Evolutionary conservation across 139 green algal species (phyloP).

Genomic region (Ettlia oleoabundans): DNA sequence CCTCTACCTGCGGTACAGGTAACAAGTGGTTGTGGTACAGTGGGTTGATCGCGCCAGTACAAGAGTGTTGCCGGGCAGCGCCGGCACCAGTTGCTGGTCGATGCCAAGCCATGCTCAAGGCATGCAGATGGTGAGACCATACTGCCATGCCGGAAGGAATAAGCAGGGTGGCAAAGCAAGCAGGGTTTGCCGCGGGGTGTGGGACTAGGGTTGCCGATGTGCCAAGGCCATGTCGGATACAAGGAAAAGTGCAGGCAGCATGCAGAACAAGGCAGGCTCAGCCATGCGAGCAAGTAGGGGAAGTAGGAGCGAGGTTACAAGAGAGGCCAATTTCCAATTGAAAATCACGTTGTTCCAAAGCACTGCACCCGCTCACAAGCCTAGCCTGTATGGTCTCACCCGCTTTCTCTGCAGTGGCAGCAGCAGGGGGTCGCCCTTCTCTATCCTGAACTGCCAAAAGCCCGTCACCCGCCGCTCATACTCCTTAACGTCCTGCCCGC

Average conservation of each 20-base stretch:
- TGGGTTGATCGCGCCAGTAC: too few relatives aligned
- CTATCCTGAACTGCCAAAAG: constrained; percentile 60
- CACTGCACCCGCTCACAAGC: neutral
- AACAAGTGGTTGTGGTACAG: too few relatives aligned
- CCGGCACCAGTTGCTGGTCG: neutral
- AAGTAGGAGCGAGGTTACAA: too few relatives aligned
- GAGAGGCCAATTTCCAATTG: too few relatives aligned
- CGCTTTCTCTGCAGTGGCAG: constrained; percentile 58
- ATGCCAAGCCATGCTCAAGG: neutral
- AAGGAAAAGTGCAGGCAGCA: too few relatives aligned
- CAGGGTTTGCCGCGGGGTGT: neutral
- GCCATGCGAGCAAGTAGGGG: too few relatives aligned
- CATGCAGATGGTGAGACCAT: neutral
- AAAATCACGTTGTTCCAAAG: too few relatives aligned
- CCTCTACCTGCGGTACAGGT: constrained; percentile 60
- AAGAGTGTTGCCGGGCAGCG: neutral
- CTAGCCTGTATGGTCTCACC: constrained; percentile 17
- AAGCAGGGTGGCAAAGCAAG: neutral
- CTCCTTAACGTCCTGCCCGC: neutral
- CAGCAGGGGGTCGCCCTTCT: constrained; percentile 66
- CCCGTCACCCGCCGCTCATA: constrained; percentile 58
- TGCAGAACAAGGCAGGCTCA: too few relatives aligned
- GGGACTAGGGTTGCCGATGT: too few relatives aligned
- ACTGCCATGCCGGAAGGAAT: neutral
- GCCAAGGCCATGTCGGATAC: too few relatives aligned